Evolutionary conservation across 164 flowering plant genomes (phyloP).

Genomic region (Amborella trichopoda): DNA sequence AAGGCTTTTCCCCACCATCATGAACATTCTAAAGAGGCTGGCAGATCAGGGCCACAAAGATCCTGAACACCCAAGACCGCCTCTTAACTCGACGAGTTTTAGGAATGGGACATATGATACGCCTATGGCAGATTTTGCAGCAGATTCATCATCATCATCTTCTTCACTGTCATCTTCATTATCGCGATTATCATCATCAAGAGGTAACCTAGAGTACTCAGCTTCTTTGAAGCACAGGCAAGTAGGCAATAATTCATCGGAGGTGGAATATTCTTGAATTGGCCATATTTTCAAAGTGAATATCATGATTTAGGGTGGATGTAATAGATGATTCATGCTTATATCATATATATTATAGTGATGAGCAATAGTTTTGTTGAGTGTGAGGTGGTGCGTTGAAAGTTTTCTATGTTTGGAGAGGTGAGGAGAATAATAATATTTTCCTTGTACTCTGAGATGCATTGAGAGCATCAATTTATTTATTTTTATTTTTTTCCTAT

Average conservation of each 20-base stretch:
- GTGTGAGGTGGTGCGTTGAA: too few relatives aligned
- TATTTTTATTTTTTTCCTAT: too few relatives aligned
- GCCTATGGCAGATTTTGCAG: slow-evolving; percentile 10
- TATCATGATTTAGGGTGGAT: too few relatives aligned
- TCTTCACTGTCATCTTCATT: slow-evolving; percentile 19
- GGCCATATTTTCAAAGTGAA: too few relatives aligned
- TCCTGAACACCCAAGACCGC: slow-evolving; percentile 15
- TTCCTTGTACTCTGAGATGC: too few relatives aligned
- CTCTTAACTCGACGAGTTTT: slow-evolving; percentile 21
- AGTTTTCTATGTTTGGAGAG: too few relatives aligned
- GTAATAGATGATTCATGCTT: too few relatives aligned
- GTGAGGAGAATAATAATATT: too few relatives aligned
- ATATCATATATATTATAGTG: too few relatives aligned
- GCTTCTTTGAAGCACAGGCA: slow-evolving; percentile 22
- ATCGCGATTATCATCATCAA: too few relatives aligned
- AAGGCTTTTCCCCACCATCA: slow-evolving; percentile 40
- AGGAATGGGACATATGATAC: slow-evolving; percentile 11
- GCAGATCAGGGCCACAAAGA: slow-evolving; percentile 31
- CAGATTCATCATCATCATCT: slow-evolving; percentile 21
- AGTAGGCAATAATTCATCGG: slow-evolving; percentile 1
- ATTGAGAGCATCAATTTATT: too few relatives aligned
- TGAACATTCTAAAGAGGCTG: slow-evolving; percentile 35
- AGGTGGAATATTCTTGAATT: neutral
- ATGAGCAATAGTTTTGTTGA: too few relatives aligned
- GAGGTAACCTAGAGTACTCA: slow-evolving; percentile 21